Base-by-base conservation (phyloP, 306 rosid genomes). In the Vigna reflexopilosa region DNA sequence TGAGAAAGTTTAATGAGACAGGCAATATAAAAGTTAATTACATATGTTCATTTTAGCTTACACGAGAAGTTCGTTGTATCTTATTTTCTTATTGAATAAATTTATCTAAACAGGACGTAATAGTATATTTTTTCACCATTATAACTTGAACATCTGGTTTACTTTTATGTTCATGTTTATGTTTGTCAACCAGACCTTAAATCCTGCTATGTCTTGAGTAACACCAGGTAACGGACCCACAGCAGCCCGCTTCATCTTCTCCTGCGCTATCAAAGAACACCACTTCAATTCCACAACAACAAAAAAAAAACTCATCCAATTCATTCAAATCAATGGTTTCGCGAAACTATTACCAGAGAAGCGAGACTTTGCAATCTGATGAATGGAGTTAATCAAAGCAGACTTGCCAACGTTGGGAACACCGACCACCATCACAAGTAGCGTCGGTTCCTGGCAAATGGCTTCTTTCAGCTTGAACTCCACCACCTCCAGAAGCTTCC, bases 361-460 rank as follows among this genome's bases (percentile, higher is more conserved):
- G 6, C 87, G 86, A 45, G 94, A 92, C 3, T 84, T 74, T 0
- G 97, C 97, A 80, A 89, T 88, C 75, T 84, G 98, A 88, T 94
- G 94, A 77, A 94, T 90, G 2, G 93, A 90, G 75, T 91, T 94
- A 80, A 94, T 94, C 65, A 94, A 80, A 67, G 93, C 93, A 16
- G 98, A 94, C 57, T 94, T 94, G 13, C 98, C 94, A 76, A 94
- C 96, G 77, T 94, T 94, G 13, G 98, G 98, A 86, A 90, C 98
- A 51, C 98, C 98, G 81, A 89, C 88, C 70, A 91, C 98, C 98
- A 94, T 89, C 47, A 94, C 97, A 80, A 94, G 97, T 40, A 94
- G 88, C 11, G 97, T 94, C 48, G 98, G 94, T 52, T 94, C 98
- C 85, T 80, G 90, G 0, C 69, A 81, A 80, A 94, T 91, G 47